Conservation (phyloP, 805 yeast genomes). For the Starmerella powellii region DNA sequence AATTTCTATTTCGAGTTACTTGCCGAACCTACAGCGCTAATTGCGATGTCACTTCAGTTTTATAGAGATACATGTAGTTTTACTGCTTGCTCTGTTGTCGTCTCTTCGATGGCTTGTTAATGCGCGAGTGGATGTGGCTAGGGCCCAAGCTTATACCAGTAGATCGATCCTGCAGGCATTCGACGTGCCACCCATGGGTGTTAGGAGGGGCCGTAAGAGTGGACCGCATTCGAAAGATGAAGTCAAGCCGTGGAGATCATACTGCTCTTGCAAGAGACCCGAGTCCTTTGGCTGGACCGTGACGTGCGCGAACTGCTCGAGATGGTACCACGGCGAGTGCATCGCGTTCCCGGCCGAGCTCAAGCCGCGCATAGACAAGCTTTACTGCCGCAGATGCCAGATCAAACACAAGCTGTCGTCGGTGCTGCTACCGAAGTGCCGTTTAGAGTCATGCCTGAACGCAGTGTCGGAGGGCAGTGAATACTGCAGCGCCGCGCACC, state of each 20-base stretch:
- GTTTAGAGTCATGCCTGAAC: slow-evolving; percentile 1
- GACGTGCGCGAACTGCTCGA: slow-evolving; percentile 7
- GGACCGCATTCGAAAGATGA: too few species aligned
- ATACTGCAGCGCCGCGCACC: slow-evolving; percentile 9
- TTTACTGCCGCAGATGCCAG: slow-evolving; percentile 6
- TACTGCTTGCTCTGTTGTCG: too few species aligned
- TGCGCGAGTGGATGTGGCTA: too few species aligned
- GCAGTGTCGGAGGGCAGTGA: neutral
- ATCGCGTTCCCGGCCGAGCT: slow-evolving; percentile 1
- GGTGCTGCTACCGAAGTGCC: slow-evolving; percentile 4
- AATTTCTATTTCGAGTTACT: too few species aligned
- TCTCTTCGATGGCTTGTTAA: too few species aligned
- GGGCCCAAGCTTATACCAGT: too few species aligned
- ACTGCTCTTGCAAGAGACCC: neutral
- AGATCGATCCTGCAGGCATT: too few species aligned
- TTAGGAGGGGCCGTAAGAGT: too few species aligned
- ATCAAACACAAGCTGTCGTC: neutral
- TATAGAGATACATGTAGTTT: too few species aligned
- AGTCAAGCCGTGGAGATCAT: neutral
- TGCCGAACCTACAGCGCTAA: too few species aligned
- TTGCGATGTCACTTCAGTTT: too few species aligned
- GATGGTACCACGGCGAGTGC: slow-evolving; percentile 15
- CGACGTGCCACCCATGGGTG: neutral
- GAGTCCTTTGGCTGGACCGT: slow-evolving; percentile 4
- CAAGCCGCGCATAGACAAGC: neutral